Evolutionary conservation across 352 stramenopile genomes (phyloP).

Genomic region (Phytopythium mirpurense): DNA sequence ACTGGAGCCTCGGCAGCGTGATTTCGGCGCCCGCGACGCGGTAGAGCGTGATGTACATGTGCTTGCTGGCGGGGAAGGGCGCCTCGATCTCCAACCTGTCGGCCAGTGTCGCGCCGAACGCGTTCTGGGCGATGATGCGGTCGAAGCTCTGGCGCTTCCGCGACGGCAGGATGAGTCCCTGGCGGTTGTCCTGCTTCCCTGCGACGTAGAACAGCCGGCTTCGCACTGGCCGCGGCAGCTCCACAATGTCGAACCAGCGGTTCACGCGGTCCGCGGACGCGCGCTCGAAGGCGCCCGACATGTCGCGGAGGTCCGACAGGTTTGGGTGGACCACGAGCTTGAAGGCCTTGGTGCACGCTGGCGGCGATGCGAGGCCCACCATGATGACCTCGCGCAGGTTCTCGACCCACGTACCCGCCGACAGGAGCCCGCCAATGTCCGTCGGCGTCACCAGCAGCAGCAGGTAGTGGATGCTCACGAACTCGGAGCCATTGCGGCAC

Average conservation of each 20-base stretch:
- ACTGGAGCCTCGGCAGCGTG: slow-evolving; percentile 23
- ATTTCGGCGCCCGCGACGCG: slow-evolving; percentile 21
- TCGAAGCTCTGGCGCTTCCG: slow-evolving; percentile 28
- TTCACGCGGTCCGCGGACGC: slow-evolving; percentile 1
- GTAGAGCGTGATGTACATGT: slow-evolving; percentile 23
- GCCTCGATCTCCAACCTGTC: slow-evolving; percentile 24
- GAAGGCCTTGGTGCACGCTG: slow-evolving; percentile 10
- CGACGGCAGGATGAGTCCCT: slow-evolving; percentile 21
- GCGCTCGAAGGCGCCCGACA: slow-evolving; percentile 14
- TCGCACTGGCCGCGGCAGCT: slow-evolving; percentile 14
- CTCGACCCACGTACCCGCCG: slow-evolving; percentile 23
- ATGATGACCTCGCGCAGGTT: slow-evolving; percentile 24
- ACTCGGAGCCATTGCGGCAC: slow-evolving; percentile 29
- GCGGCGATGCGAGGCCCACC: slow-evolving; percentile 13
- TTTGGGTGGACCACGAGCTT: slow-evolving; percentile 11
- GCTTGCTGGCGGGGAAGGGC: slow-evolving; percentile 15
- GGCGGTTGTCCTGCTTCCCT: slow-evolving; percentile 13
- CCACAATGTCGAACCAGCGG: slow-evolving; percentile 26
- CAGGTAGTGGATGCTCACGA: slow-evolving; percentile 27
- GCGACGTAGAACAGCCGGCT: slow-evolving; percentile 23
- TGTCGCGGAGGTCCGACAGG: slow-evolving; percentile 11
- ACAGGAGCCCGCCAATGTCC: slow-evolving; percentile 25
- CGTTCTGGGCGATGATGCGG: slow-evolving; percentile 24
- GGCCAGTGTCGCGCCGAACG: slow-evolving; percentile 19
- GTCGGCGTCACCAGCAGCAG: slow-evolving; percentile 21